phyloP scores from a whole-genome alignment of 768 basidiomycete genomes.

The Leucocoprinus leucothites region DNA sequence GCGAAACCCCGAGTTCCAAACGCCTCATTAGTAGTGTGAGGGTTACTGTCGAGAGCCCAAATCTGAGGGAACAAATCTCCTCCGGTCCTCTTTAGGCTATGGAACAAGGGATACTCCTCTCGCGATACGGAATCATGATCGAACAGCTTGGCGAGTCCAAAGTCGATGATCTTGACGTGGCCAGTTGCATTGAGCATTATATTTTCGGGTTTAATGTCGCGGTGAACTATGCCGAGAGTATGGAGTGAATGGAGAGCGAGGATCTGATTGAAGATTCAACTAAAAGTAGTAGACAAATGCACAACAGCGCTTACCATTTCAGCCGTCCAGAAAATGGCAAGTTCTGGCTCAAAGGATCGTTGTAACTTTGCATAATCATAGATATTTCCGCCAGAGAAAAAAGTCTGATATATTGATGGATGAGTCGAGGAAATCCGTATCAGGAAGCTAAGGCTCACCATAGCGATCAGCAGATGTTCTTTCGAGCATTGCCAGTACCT shows the following conservation, averaged over 20 bases:
- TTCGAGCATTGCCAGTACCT: constrained; percentile 6
- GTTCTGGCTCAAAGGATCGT: not conserved
- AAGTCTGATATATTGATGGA: not conserved
- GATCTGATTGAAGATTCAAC: not conserved
- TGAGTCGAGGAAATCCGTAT: not conserved
- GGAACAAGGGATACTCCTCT: constrained; percentile 9
- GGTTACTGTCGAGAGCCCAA: constrained; percentile 10
- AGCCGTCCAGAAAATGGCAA: constrained; percentile 10
- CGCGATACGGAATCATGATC: constrained; percentile 6
- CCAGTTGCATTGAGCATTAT: constrained; percentile 11
- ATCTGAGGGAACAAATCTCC: constrained; percentile 10
- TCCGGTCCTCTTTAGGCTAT: constrained; percentile 2
- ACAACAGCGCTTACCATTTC: not conserved
- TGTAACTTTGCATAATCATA: constrained; percentile 5
- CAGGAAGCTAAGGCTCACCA: not conserved
- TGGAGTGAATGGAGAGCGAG: constrained; percentile 15
- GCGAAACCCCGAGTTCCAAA: constrained; percentile 7
- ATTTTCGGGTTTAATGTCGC: constrained; percentile 18
- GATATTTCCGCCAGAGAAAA: constrained; percentile 4
- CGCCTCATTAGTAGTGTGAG: constrained; percentile 6
- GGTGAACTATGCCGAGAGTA: constrained; percentile 16
- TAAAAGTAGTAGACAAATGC: not conserved
- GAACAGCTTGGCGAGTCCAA: constrained; percentile 11
- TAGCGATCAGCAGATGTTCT: not conserved
- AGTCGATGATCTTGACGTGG: constrained; percentile 14